Evolutionary conservation across 768 basidiomycete genomes (phyloP).

Genomic region (Obba rivulosa): DNA sequence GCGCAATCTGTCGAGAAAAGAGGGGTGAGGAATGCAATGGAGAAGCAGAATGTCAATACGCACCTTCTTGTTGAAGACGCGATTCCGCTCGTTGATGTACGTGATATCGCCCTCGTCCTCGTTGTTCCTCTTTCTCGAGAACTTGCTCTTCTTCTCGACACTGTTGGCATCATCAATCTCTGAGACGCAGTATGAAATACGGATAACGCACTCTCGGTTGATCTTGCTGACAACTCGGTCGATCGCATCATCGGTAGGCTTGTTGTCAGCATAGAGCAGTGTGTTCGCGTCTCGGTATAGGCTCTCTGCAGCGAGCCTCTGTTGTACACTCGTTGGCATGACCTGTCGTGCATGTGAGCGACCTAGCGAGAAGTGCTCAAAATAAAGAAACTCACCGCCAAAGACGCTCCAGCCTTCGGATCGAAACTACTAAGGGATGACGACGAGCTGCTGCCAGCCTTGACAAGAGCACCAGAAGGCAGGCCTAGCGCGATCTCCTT

Average conservation of each 20-base stretch:
- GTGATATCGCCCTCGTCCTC: constrained; percentile 96
- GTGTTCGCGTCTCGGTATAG: constrained; percentile 93
- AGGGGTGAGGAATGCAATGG: neutral
- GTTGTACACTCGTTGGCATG: constrained; percentile 51
- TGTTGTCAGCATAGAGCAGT: constrained; percentile 90
- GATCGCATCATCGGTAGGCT: constrained; percentile 92
- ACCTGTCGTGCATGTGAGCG: constrained; percentile 30
- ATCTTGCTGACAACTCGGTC: constrained; percentile 89
- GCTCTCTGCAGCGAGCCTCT: constrained; percentile 68
- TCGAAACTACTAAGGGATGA: constrained; percentile 47
- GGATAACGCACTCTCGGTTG: constrained; percentile 84
- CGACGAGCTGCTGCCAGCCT: constrained; percentile 29
- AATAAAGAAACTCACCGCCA: constrained; percentile 27
- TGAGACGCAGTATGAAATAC: neutral
- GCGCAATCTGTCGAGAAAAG: constrained; percentile 59
- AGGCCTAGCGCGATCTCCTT: constrained; percentile 82
- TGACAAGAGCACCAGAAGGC: constrained; percentile 58
- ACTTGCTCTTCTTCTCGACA: constrained; percentile 85
- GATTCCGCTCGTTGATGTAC: constrained; percentile 98
- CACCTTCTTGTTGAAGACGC: constrained; percentile 98
- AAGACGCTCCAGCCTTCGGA: constrained; percentile 37
- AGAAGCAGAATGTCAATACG: constrained; percentile 1
- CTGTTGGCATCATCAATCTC: constrained; percentile 43
- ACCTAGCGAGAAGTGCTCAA: neutral
- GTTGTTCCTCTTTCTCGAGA: constrained; percentile 84